Evolutionary conservation across 2,329 filamentous ascomycete genomes (phyloP).

Genomic region (Ascocoryne sarcoides): DNA sequence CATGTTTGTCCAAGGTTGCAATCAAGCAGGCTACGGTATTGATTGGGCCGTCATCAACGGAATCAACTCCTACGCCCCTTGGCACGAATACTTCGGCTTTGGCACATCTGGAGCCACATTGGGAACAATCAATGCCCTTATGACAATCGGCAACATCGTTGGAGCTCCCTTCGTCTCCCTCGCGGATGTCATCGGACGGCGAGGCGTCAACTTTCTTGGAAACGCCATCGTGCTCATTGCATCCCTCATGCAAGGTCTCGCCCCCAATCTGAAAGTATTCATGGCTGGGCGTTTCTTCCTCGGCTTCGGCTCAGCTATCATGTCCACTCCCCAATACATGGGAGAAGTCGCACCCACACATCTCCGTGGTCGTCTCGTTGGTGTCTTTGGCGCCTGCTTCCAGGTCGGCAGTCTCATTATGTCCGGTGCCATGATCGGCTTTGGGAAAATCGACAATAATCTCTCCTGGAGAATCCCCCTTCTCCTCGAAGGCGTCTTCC

Average conservation of each 20-base stretch:
- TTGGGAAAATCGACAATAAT: conserved; percentile 9
- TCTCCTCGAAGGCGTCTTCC: conserved; percentile 9
- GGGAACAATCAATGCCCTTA: conserved; percentile 36
- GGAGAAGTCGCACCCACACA: conserved; percentile 40
- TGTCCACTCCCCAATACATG: conserved; percentile 34
- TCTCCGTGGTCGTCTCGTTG: conserved; percentile 38
- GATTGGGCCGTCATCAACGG: conserved; percentile 41
- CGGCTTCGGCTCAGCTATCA: conserved; percentile 19
- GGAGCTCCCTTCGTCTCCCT: conserved; percentile 38
- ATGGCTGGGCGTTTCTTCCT: conserved; percentile 21
- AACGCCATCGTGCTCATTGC: conserved; percentile 38
- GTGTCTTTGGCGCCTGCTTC: conserved; percentile 37
- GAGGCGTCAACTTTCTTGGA: conserved; percentile 39
- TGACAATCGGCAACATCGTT: conserved; percentile 38
- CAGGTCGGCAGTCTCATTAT: conserved; percentile 34
- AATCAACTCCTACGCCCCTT: conserved; percentile 35
- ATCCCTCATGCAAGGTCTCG: conserved; percentile 25
- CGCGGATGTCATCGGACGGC: conserved; percentile 42
- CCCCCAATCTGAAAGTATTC: conserved; percentile 8
- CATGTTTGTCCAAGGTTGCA: conserved; percentile 38
- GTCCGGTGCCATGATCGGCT: conserved; percentile 33
- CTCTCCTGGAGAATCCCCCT: conserved; percentile 24
- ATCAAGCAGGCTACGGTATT: conserved; percentile 34
- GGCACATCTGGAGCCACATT: conserved; percentile 30
- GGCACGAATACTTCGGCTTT: conserved; percentile 38